Evolutionary conservation across 1,139 yeast genomes (phyloP).

Genomic region (Yamadazyma blattariae): DNA sequence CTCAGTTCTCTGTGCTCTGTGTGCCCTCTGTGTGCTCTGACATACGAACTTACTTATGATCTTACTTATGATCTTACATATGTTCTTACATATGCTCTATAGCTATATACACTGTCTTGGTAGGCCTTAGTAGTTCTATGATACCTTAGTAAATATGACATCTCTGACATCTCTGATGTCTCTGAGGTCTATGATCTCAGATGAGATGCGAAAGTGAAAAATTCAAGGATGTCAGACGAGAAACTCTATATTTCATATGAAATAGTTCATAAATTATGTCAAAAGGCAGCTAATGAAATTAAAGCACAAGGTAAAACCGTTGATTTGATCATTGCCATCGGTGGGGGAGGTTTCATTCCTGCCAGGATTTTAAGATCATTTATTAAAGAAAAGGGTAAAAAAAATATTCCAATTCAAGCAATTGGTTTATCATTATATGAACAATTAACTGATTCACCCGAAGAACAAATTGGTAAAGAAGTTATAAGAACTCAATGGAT

Average conservation of each 20-base stretch:
- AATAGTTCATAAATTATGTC: conserved; percentile 60
- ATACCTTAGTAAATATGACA: no score
- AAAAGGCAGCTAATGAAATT: conserved; percentile 44
- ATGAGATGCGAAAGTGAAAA: no score
- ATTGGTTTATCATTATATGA: conserved; percentile 63
- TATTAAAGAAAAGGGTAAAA: conserved; percentile 50
- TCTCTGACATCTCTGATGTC: no score
- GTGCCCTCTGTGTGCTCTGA: no score
- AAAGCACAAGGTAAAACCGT: conserved; percentile 46
- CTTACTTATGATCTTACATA: no score
- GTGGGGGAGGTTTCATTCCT: conserved; percentile 71
- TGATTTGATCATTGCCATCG: conserved; percentile 62
- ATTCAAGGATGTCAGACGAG: conserved; percentile 14
- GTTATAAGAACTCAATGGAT: conserved; percentile 68
- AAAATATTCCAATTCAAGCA: conserved; percentile 64
- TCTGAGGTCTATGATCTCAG: no score
- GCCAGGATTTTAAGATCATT: conserved; percentile 64
- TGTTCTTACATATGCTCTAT: no score
- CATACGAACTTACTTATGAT: no score
- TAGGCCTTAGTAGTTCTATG: no score
- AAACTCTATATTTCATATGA: conserved; percentile 61
- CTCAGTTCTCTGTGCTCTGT: no score
- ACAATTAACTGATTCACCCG: conserved; percentile 45
- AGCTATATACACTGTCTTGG: no score
- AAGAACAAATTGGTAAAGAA: conserved; percentile 53